phyloP scores from a whole-genome alignment of 352 stramenopile genomes.

The Phytopythium aichiense region DNA sequence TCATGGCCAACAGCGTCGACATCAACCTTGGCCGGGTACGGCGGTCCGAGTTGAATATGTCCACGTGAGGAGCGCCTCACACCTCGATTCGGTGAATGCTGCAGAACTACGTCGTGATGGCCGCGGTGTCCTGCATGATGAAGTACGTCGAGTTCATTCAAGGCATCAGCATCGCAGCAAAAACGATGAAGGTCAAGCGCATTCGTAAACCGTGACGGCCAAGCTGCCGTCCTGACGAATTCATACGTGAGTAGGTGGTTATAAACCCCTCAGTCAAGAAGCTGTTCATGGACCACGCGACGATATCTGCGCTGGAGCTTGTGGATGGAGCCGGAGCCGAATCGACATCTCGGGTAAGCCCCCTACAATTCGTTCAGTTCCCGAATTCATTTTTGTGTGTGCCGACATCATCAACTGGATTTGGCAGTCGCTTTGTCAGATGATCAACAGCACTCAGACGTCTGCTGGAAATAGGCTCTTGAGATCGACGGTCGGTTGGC shows the following conservation, averaged over 20 bases:
- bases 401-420: neutral
- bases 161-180: slow-evolving; percentile 79
- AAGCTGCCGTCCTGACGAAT: neutral
- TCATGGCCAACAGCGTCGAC: slow-evolving; percentile 81
- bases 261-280: slow-evolving; percentile 68
- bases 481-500: slow-evolving; percentile 53
- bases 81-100: neutral
- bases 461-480: slow-evolving; percentile 71
- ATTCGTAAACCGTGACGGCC: neutral
- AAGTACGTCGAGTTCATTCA: slow-evolving; percentile 87
- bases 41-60: neutral
- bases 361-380: neutral
- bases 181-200: slow-evolving; percentile 66
- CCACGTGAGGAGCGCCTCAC: neutral
- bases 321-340: slow-evolving; percentile 51
- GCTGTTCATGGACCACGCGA: slow-evolving; percentile 83
- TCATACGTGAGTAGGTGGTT: slow-evolving; percentile 40
- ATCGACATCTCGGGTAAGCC: slow-evolving; percentile 33
- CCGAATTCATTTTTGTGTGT: too few relatives aligned
- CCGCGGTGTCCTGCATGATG: slow-evolving; percentile 73
- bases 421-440: slow-evolving; percentile 63
- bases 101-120: slow-evolving; percentile 85
- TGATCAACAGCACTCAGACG: slow-evolving; percentile 78
- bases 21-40: slow-evolving; percentile 72
- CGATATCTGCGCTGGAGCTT: slow-evolving; percentile 66